phyloP scores from a whole-genome alignment of 1,139 yeast species.

The Candida smagusa region DNA sequence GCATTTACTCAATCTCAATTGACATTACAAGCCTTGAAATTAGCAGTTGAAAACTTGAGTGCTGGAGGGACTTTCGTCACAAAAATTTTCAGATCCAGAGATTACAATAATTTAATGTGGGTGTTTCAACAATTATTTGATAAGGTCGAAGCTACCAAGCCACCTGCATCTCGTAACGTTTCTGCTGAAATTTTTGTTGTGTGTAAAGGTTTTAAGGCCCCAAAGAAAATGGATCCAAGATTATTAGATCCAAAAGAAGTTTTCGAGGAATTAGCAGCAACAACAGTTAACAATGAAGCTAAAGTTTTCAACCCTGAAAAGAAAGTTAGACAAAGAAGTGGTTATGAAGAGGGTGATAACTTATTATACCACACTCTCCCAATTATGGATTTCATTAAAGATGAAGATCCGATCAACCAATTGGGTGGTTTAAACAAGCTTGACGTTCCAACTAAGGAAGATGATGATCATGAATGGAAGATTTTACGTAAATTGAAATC shows the following conservation, averaged over 20 bases:
- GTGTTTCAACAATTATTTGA: conserved; percentile 93
- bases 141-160: conserved; percentile 96
- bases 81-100: conserved; percentile 94
- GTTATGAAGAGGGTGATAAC: conserved; percentile 95
- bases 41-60: conserved; percentile 90
- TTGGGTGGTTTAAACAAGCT: conserved; percentile 72
- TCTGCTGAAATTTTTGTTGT: conserved; percentile 98
- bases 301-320: conserved; percentile 92
- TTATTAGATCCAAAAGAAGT: conserved; percentile 89
- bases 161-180: conserved; percentile 97
- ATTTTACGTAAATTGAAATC: conserved; percentile 66
- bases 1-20: conserved; percentile 97
- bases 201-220: conserved; percentile 94
- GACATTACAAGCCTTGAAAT: conserved; percentile 85
- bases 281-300: conserved; percentile 80
- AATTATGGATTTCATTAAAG: conserved; percentile 73
- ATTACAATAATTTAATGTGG: conserved; percentile 96
- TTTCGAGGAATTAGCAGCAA: conserved; percentile 84
- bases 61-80: conserved; percentile 98
- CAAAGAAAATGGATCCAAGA: conserved; percentile 90
- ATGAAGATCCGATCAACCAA: conserved; percentile 80
- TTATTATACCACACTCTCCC: conserved; percentile 71
- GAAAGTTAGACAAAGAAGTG: conserved; percentile 87
- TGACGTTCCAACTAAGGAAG: conserved; percentile 43
- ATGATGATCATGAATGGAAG: conserved; percentile 65